Percentiles rank a stretch among this genome's conserved stretches.
Conservation (phyloP, 2,329 filamentous ascomycete species). For the Fusarium hainanense region DNA sequence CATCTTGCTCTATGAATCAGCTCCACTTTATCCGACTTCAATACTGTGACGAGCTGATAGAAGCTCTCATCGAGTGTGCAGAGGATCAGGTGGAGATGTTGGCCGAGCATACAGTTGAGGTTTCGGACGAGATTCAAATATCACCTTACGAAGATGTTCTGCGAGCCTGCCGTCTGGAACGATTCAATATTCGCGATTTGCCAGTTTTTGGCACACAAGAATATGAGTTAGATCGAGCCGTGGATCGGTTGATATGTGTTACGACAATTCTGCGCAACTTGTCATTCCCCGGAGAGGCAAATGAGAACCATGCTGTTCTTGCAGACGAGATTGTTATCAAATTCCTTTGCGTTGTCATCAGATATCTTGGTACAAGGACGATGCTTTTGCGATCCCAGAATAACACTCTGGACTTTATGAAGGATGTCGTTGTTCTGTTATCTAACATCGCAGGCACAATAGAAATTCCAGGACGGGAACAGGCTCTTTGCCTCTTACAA, state of each 20-base stretch:
- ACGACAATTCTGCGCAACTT: slow-evolving; percentile 93
- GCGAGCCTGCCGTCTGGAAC: slow-evolving; percentile 80
- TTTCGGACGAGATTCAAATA: slow-evolving; percentile 87
- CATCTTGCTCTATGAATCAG: slow-evolving; percentile 71
- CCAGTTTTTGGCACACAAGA: slow-evolving; percentile 78
- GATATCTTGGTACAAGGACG: slow-evolving; percentile 88
- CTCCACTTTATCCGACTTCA: slow-evolving; percentile 74
- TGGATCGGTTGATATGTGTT: slow-evolving; percentile 88
- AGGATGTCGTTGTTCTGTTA: slow-evolving; percentile 88
- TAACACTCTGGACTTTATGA: slow-evolving; percentile 97
- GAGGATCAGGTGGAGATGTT: slow-evolving; percentile 88
- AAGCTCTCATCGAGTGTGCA: slow-evolving; percentile 88
- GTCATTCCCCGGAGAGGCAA: slow-evolving; percentile 75
- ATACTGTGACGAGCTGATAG: slow-evolving; percentile 87
- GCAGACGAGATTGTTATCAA: slow-evolving; percentile 83
- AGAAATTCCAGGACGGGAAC: slow-evolving; percentile 85
- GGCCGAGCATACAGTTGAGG: slow-evolving; percentile 84
- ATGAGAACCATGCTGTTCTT: slow-evolving; percentile 77
- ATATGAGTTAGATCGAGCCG: slow-evolving; percentile 86
- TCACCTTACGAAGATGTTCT: slow-evolving; percentile 88
- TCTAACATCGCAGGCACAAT: slow-evolving; percentile 88
- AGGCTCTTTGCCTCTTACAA: slow-evolving; percentile 85
- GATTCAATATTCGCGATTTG: slow-evolving; percentile 76
- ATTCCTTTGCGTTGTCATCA: slow-evolving; percentile 84
- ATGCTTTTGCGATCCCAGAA: slow-evolving; percentile 83